Evolutionary conservation across 805 yeast genomes (phyloP), one percentile per base, ranked within the genome.

Genomic region (Wickerhamomyces pijperi): DNA sequence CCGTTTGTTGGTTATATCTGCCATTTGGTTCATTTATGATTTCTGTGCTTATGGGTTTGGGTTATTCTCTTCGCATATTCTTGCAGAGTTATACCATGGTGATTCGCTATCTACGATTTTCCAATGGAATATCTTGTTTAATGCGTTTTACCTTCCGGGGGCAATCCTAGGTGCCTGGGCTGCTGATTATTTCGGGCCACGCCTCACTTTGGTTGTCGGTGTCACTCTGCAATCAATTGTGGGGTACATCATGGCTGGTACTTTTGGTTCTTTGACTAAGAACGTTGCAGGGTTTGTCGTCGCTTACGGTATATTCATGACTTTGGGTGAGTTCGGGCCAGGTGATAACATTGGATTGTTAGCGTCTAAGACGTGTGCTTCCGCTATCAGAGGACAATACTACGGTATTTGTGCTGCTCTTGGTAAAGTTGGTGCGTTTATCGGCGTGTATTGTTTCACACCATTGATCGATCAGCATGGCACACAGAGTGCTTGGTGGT

Each of bases 401-500:
- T 88, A 88, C 56, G 92, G 92, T 51, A 68, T 86, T 49, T 90
- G 94, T 34, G 95, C 97, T 41, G 95, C 95, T 19, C 50, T 78
- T 39, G 97, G 95, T 54, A 88, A 88, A 60, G 66, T 85, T 43
- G 97, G 97, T 56, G 97, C 95, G 1, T 87, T 88, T 55, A 82
- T 79, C 23, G 96, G 96, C 40, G 79, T 92, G 35, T 86, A 79
- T 54, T 80, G 82, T 25, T 90, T 90, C 74, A 95, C 96, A 34
- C 72, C 76, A 36, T 80, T 88, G 53, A 77, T 79, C 46, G 65
- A 59, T 39, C 66, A 74, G 46, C 74, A 74, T 39, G 92, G 90
- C 46, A 67, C 75, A 53, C 76, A 75, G 58, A 81, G 80, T 39
- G 88, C 94, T 38, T 84, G 87, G 60, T 87, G 78, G 68, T 74